Evolutionary conservation across 1,284 basidiomycete genomes (phyloP).

Genomic region (Amylostereum areolatum): DNA sequence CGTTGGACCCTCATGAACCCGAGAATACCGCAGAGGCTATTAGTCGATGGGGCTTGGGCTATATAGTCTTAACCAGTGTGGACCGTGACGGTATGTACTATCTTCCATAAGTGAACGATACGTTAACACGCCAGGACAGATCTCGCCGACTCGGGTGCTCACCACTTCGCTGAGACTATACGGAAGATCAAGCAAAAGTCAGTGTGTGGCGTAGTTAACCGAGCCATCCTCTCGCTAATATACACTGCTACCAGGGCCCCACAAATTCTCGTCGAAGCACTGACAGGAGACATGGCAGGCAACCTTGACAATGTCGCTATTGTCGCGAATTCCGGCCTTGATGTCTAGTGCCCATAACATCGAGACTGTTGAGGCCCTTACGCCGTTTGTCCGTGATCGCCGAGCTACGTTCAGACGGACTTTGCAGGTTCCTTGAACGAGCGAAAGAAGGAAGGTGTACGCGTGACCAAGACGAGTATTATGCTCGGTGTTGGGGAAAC

Average conservation of each 20-base stretch:
- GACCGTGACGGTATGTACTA: conserved; percentile 82
- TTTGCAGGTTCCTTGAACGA: conserved; percentile 80
- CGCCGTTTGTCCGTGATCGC: conserved; percentile 93
- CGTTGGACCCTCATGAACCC: conserved; percentile 94
- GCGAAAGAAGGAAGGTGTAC: conserved; percentile 80
- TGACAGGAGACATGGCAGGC: conserved; percentile 94
- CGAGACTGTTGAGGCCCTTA: conserved; percentile 91
- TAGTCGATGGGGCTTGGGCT: conserved; percentile 95
- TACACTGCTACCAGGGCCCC: conserved; percentile 59
- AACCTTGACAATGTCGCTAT: conserved; percentile 68
- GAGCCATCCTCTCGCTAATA: not conserved
- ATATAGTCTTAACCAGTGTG: conserved; percentile 96
- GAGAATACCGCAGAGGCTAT: conserved; percentile 99
- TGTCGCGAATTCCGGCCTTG: conserved; percentile 89
- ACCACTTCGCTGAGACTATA: conserved; percentile 94
- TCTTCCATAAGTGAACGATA: not conserved
- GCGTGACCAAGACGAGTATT: conserved; percentile 96
- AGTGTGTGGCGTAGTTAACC: conserved; percentile 16
- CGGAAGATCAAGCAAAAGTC: conserved; percentile 93
- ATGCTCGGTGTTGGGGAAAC: conserved; percentile 98
- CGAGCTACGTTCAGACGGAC: conserved; percentile 91
- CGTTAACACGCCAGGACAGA: conserved; percentile 42
- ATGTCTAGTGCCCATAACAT: conserved; percentile 99
- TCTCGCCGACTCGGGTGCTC: conserved; percentile 86
- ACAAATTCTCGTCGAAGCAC: conserved; percentile 92